Evolutionary conservation across 1,139 yeast species (phyloP), one percentile per base, ranked within the genome.

Genomic region (Scheffersomyces segobiensis): DNA sequence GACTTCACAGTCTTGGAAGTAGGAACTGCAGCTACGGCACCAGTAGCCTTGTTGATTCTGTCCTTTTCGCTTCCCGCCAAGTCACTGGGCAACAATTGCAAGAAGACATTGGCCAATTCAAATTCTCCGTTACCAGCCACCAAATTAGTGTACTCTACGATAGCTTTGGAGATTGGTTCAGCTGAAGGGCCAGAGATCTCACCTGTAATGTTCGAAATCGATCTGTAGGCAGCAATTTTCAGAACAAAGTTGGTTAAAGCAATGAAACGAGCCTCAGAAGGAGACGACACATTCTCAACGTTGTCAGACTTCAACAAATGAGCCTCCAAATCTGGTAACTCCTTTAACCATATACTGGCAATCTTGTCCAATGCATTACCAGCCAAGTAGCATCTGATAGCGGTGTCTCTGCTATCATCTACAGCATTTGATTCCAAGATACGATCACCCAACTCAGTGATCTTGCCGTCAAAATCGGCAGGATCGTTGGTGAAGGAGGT

Each of bases 81-180:
- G 56, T 86, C 88, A 39, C 70, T 71, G 8, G 98, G 97, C 63
- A 93, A 79, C 60, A 89, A 80, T 56, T 81, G 80, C 67, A 93
- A 82, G 66, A 91, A 86, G 63, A 82, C 84, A 62, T 81, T 84
- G 3, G 98, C 98, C 64, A 95, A 78, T 19, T 88, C 96, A 67
- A 91, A 87, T 62, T 91, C 88, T 26, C 98, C 98, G 68, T 84
- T 87, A 49, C 93, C 87, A 4, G 97, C 89, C 59, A 93, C 87
- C 62, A 90, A 78, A 65, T 85, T 88, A 57, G 96, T 88, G 71
- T 89, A 95, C 72, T 95, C 98, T 58, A 88, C 80, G 62, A 87
- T 82, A 1, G 84, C 85, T 58, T 81, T 81, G 63, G 87, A 84
- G 57, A 87, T 77, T 12, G 81, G 82, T 55, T 81, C 86, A 54